Conservation (phyloP, 768 basidiomycete species). For the Butyriboletus loyo region DNA sequence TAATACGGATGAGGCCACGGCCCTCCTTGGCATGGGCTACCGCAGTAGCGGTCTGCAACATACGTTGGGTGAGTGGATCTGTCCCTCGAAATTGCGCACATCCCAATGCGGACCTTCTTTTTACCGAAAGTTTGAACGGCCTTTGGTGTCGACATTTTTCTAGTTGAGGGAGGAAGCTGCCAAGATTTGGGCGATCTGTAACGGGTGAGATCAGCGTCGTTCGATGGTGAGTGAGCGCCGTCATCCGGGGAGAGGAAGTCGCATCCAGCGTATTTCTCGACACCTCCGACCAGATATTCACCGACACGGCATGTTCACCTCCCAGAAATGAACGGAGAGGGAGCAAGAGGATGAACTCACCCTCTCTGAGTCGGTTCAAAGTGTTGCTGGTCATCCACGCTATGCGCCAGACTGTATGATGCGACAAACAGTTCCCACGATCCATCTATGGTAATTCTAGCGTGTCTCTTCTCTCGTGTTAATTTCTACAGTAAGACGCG, state of each 20-base stretch:
- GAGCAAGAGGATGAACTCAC: conserved; percentile 33
- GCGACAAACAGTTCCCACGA: conserved; percentile 25
- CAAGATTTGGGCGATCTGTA: conserved; percentile 18
- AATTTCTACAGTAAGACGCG: neutral
- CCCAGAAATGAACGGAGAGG: neutral
- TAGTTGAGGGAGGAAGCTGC: conserved; percentile 22
- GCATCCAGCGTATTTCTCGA: conserved; percentile 41
- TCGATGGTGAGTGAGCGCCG: neutral
- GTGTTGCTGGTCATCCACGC: conserved; percentile 22
- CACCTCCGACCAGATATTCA: conserved; percentile 14
- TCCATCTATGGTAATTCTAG: conserved; percentile 18
- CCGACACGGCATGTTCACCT: neutral
- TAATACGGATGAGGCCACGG: conserved; percentile 93
- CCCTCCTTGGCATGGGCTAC: conserved; percentile 97
- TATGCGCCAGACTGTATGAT: neutral
- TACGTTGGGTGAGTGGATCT: conserved; percentile 1
- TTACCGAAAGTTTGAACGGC: conserved; percentile 99
- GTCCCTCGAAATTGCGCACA: neutral
- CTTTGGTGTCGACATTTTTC: conserved; percentile 71
- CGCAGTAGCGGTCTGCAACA: conserved; percentile 86
- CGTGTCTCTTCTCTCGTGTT: neutral
- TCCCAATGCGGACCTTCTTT: conserved; percentile 77
- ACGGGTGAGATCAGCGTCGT: conserved; percentile 17
- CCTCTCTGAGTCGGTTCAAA: conserved; percentile 33
- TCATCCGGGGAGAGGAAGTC: conserved; percentile 36